phyloP scores from a whole-genome alignment of 805 yeast species.

The Suhomyces sp. region DNA sequence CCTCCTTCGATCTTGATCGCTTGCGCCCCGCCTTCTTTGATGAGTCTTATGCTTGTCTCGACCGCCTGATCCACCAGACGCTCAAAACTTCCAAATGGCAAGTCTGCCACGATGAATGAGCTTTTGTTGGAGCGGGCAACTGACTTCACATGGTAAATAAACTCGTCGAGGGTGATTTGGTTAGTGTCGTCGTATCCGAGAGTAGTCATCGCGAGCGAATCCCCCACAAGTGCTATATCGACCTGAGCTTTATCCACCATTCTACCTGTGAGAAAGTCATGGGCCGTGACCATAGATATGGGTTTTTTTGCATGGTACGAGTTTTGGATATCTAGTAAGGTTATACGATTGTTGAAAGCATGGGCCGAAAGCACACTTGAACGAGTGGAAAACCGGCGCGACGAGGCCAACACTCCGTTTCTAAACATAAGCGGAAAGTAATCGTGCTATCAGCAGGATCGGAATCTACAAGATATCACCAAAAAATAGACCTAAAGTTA shows the following conservation, averaged over 20 bases:
- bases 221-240: slow-evolving; percentile 82
- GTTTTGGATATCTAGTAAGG: slow-evolving; percentile 10
- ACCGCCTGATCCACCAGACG: slow-evolving; percentile 60
- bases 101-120: slow-evolving; percentile 74
- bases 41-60: slow-evolving; percentile 50
- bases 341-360: slow-evolving; percentile 5
- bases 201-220: slow-evolving; percentile 89
- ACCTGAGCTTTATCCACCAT: slow-evolving; percentile 64
- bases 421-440: not conserved
- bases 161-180: slow-evolving; percentile 74
- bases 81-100: slow-evolving; percentile 89
- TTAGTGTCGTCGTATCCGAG: slow-evolving; percentile 78
- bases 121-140: slow-evolving; percentile 67
- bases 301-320: slow-evolving; percentile 18
- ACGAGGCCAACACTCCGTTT: not conserved
- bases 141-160: slow-evolving; percentile 70
- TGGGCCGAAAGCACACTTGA: slow-evolving; percentile 10
- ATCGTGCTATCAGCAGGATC: no score
- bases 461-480: not conserved
- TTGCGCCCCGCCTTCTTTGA: slow-evolving; percentile 56
- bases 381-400: slow-evolving; percentile 4
- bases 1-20: slow-evolving; percentile 90
- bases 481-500: no score
- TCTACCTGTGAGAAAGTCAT: slow-evolving; percentile 75
- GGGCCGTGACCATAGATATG: slow-evolving; percentile 67